Conservation (phyloP, 2,329 filamentous ascomycete genomes). For the Neurospora crassa region DNA sequence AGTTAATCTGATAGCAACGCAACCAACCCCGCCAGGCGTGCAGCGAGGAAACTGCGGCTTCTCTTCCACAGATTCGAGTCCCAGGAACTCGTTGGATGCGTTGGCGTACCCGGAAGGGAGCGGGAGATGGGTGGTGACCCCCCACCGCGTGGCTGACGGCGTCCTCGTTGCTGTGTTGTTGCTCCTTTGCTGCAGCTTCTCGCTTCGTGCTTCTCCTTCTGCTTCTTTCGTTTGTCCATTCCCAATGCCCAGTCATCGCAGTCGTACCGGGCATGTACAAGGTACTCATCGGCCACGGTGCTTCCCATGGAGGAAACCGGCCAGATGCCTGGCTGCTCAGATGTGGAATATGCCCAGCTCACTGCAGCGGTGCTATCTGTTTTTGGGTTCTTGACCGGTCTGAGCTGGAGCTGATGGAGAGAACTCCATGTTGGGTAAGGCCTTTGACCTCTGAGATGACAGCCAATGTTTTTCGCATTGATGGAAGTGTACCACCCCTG, state of each 20-base stretch:
- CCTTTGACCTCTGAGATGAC: background rate
- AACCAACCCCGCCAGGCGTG: background rate
- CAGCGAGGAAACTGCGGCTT: background rate
- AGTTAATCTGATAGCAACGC: background rate
- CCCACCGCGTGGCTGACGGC: background rate
- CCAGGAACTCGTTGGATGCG: background rate
- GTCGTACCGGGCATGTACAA: background rate
- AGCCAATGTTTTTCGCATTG: background rate
- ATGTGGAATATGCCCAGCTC: background rate
- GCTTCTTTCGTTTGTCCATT: background rate
- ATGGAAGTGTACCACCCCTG: background rate
- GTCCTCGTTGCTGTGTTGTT: background rate
- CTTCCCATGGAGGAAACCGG: background rate
- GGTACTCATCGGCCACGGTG: background rate
- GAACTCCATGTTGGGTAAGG: background rate
- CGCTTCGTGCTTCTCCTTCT: background rate
- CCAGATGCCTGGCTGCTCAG: background rate
- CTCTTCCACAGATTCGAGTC: background rate
- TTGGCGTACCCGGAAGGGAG: background rate
- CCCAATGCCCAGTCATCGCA: background rate
- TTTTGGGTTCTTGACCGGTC: background rate
- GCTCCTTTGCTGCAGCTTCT: background rate
- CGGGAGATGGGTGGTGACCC: background rate
- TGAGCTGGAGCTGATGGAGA: background rate
- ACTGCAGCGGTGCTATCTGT: background rate